Evolutionary conservation across 1,284 basidiomycete genomes (phyloP).

Genomic region (Microbotryomycetes sp.): DNA sequence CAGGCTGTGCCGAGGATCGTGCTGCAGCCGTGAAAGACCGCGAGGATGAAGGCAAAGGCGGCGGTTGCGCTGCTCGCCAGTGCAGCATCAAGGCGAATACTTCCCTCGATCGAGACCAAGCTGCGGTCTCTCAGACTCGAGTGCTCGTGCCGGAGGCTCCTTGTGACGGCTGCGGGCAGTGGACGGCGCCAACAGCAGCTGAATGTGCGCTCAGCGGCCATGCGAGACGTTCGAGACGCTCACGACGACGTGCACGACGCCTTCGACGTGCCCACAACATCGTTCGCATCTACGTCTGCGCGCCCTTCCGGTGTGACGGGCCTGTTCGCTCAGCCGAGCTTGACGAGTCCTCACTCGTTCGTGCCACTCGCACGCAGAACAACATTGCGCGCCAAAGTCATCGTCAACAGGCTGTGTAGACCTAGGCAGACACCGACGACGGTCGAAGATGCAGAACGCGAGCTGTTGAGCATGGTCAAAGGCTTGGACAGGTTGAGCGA

Average conservation of each 20-base stretch:
- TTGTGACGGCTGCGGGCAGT: background rate
- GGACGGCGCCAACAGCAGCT: no score
- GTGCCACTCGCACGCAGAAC: conserved; percentile 61
- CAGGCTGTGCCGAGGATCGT: no score
- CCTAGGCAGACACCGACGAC: conserved; percentile 52
- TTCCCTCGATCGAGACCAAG: background rate
- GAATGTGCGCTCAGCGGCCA: no score
- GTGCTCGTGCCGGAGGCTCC: background rate
- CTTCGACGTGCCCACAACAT: conserved; percentile 16
- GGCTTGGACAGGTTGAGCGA: conserved; percentile 92
- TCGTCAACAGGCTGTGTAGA: conserved; percentile 65
- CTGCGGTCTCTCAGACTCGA: no score
- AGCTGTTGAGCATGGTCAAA: conserved; percentile 78
- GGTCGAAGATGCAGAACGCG: conserved; percentile 42
- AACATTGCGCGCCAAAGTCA: conserved; percentile 59
- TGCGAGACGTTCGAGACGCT: no score
- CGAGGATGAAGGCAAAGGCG: no score
- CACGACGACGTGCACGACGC: conserved; percentile 16
- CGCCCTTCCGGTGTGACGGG: conserved; percentile 46
- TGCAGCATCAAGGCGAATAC: no score
- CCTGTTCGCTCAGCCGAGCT: conserved; percentile 60
- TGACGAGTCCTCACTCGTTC: conserved; percentile 57
- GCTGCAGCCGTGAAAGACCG: no score
- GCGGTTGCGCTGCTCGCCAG: no score
- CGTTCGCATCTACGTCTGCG: conserved; percentile 6